These are phyloP conservation scores for Vararia minispora DNA, from an alignment of 768 basidiomycete species.

Conservation along the genomic window DNA sequence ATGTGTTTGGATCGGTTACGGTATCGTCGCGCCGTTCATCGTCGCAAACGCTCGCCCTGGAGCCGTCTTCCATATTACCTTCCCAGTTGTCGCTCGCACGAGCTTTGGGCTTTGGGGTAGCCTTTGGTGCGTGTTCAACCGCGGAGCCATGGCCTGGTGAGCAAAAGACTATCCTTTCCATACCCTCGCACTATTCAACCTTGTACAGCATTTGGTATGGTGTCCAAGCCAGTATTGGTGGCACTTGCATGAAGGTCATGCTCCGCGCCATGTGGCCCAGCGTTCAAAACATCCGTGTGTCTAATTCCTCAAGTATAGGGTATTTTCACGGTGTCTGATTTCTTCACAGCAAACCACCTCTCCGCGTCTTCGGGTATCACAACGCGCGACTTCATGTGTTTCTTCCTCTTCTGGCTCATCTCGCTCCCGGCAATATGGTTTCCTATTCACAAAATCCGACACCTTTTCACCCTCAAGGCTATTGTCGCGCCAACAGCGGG, in stretches of 20 bases:
- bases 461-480: slow-evolving; percentile 73
- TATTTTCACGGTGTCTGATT: slow-evolving; percentile 1
- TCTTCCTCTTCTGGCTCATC: slow-evolving; percentile 82
- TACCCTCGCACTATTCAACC: no score
- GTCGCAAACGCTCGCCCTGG: slow-evolving; percentile 70
- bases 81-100: slow-evolving; percentile 65
- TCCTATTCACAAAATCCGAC: slow-evolving; percentile 71
- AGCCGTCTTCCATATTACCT: slow-evolving; percentile 66
- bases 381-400: slow-evolving; percentile 66
- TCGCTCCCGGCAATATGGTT: slow-evolving; percentile 76
- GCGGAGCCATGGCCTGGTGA: slow-evolving; percentile 63
- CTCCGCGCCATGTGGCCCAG: slow-evolving; percentile 70
- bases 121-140: slow-evolving; percentile 71
- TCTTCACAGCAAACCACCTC: slow-evolving; percentile 47
- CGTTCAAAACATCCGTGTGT: slow-evolving; percentile 52
- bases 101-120: slow-evolving; percentile 73
- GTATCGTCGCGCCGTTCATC: slow-evolving; percentile 47
- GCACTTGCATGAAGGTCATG: slow-evolving; percentile 64
- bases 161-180: no score
- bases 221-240: slow-evolving; percentile 77
- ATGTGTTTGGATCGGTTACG: slow-evolving; percentile 50
- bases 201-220: slow-evolving; percentile 60
- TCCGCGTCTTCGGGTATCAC: slow-evolving; percentile 66
- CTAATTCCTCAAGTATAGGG: neutral
- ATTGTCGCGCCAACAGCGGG: slow-evolving; percentile 62